Conservation (phyloP, 1,284 basidiomycete species). For the Meira miltonrushii region DNA sequence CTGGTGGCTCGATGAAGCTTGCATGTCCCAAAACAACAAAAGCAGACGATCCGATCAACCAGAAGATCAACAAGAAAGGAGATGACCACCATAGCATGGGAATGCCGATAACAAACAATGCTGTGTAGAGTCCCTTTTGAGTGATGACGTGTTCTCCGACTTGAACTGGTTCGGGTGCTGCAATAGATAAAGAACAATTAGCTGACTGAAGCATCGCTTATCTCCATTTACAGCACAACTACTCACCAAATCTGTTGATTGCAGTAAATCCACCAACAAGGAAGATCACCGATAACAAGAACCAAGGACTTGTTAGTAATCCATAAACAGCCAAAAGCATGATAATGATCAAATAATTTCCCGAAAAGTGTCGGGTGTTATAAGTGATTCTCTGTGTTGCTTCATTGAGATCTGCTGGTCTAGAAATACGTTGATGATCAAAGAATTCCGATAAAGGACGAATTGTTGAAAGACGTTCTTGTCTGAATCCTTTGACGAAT, state of each 20-base stretch:
- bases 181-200: too few species aligned
- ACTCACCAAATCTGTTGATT: slow-evolving; percentile 69
- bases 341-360: slow-evolving; percentile 80
- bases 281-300: slow-evolving; percentile 79
- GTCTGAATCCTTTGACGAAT: slow-evolving; percentile 54
- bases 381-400: slow-evolving; percentile 71
- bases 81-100: slow-evolving; percentile 45
- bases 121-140: slow-evolving; percentile 65
- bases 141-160: slow-evolving; percentile 72
- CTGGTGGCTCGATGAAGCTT: slow-evolving; percentile 74
- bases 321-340: slow-evolving; percentile 80
- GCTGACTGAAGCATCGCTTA: too few species aligned
- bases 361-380: slow-evolving; percentile 63
- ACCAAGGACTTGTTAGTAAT: slow-evolving; percentile 70
- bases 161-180: slow-evolving; percentile 56
- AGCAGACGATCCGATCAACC: slow-evolving; percentile 53
- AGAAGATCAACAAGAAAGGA: slow-evolving; percentile 50
- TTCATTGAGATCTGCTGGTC: slow-evolving; percentile 63
- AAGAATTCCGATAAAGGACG: slow-evolving; percentile 66
- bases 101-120: slow-evolving; percentile 52
- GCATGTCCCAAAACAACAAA: slow-evolving; percentile 68
- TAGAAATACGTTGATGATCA: slow-evolving; percentile 78
- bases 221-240: too few species aligned
- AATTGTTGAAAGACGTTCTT: slow-evolving; percentile 75
- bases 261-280: slow-evolving; percentile 83